Conservation (phyloP, 1,284 basidiomycete genomes). For the Volvariella volvacea region DNA sequence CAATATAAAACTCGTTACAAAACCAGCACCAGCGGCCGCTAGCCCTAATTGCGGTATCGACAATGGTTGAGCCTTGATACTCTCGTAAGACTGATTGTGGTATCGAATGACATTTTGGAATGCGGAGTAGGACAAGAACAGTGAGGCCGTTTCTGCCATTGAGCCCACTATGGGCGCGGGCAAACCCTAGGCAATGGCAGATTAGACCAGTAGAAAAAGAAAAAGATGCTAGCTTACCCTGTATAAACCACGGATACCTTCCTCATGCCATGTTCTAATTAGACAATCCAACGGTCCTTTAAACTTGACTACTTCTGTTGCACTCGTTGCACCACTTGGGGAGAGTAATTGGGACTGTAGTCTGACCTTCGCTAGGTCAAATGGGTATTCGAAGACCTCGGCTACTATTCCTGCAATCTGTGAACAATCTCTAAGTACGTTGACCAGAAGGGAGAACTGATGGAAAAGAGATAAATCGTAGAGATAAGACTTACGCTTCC, state of each 20-base stretch:
- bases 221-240: conserved; percentile 47
- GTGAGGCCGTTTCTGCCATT: conserved; percentile 86
- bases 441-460: neutral
- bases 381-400: conserved; percentile 64
- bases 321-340: no score
- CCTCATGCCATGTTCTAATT: conserved; percentile 69
- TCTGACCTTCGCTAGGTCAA: conserved; percentile 78
- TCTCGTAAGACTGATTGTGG: conserved; percentile 13
- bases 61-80: conserved; percentile 29
- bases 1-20: conserved; percentile 82
- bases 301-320: conserved; percentile 38
- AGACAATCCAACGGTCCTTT: conserved; percentile 85
- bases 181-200: conserved; percentile 62
- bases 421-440: no score
- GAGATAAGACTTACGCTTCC: conserved; percentile 35
- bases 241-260: conserved; percentile 82
- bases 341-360: conserved; percentile 79
- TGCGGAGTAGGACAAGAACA: conserved; percentile 88
- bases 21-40: conserved; percentile 83
- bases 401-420: conserved; percentile 70
- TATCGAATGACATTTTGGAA: conserved; percentile 63
- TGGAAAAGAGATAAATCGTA: conserved; percentile 1
- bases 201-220: conserved; percentile 3
- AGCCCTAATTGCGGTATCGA: conserved; percentile 67
- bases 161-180: conserved; percentile 90